These are phyloP conservation scores for Yarrowia sp. DNA, from an alignment of 805 yeast species.

Conservation along the genomic window DNA sequence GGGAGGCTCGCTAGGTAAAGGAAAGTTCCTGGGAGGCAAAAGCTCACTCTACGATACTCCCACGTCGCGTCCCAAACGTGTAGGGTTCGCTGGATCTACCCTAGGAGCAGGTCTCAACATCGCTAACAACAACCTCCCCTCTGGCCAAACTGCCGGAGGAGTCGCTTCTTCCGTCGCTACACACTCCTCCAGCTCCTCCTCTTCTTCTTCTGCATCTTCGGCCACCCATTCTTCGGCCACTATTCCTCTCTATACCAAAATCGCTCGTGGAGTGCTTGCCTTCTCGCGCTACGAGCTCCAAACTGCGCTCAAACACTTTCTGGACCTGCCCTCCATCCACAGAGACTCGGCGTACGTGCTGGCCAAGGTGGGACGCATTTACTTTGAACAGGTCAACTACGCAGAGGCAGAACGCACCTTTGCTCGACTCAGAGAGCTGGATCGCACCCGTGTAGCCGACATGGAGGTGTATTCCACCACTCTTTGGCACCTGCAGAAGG, in stretches of 20 bases:
- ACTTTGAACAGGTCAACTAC: conserved; percentile 88
- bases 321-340: conserved; percentile 67
- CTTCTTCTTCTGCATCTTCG: conserved; percentile 14
- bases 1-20: conserved; percentile 23
- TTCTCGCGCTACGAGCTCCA: conserved; percentile 73
- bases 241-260: conserved; percentile 52
- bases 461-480: conserved; percentile 92
- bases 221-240: conserved; percentile 24
- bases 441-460: conserved; percentile 80
- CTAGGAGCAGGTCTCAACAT: conserved; percentile 25
- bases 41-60: conserved; percentile 28
- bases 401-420: conserved; percentile 74
- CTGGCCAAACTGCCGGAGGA: not conserved
- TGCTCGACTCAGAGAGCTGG: conserved; percentile 65
- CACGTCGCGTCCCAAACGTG: conserved; percentile 27
- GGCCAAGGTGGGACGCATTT: conserved; percentile 76
- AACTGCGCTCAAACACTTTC: conserved; percentile 75
- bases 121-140: not conserved
- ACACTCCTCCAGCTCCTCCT: not conserved
- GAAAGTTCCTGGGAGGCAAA: conserved; percentile 34
- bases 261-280: conserved; percentile 69
- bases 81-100: conserved; percentile 13
- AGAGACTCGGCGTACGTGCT: conserved; percentile 84
- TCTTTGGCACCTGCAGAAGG: conserved; percentile 90
- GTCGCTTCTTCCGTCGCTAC: not conserved